These are phyloP conservation scores for Asterella californica DNA, from an alignment of 225 moss, liverwort and hornwort genomes.

Conservation along the genomic window DNA sequence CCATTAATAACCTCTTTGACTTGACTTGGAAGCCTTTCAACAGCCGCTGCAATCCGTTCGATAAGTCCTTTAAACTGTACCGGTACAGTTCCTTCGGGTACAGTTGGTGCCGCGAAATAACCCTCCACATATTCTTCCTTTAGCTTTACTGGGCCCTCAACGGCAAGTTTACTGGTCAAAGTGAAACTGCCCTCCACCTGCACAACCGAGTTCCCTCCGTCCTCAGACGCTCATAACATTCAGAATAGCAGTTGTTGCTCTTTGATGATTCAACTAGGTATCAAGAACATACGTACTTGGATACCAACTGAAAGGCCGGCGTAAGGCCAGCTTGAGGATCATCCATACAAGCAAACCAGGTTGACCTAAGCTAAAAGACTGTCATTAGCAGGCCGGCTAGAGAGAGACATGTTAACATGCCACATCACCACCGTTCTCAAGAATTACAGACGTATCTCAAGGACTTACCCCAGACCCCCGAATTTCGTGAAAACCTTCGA, in stretches of 20 bases:
- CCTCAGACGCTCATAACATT: not conserved
- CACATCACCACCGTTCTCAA: no score
- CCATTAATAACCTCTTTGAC: constrained; percentile 55
- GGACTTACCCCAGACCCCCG: no score
- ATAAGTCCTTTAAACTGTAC: constrained; percentile 62
- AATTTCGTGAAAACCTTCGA: not conserved
- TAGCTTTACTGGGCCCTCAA: constrained; percentile 66
- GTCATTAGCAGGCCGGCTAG: no score
- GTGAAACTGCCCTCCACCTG: constrained; percentile 73
- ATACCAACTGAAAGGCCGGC: not conserved
- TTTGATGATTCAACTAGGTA: not conserved
- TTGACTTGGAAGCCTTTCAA: constrained; percentile 58
- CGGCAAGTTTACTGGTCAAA: constrained; percentile 65
- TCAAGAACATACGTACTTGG: not conserved
- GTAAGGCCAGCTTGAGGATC: not conserved
- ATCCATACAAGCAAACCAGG: not conserved
- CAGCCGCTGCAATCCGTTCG: constrained; percentile 56
- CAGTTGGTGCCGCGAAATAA: constrained; percentile 52
- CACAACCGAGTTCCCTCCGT: constrained; percentile 11
- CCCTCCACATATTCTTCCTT: constrained; percentile 96
- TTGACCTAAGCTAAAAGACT: not conserved
- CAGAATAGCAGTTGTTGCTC: not conserved
- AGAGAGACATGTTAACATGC: no score
- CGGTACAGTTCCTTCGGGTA: constrained; percentile 58
- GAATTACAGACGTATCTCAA: no score